A percentile compares a stretch with the other conserved stretches of the same genome.
phyloP scores from a whole-genome alignment of 2,329 filamentous ascomycete genomes.

The Elsinoe fawcettii region DNA sequence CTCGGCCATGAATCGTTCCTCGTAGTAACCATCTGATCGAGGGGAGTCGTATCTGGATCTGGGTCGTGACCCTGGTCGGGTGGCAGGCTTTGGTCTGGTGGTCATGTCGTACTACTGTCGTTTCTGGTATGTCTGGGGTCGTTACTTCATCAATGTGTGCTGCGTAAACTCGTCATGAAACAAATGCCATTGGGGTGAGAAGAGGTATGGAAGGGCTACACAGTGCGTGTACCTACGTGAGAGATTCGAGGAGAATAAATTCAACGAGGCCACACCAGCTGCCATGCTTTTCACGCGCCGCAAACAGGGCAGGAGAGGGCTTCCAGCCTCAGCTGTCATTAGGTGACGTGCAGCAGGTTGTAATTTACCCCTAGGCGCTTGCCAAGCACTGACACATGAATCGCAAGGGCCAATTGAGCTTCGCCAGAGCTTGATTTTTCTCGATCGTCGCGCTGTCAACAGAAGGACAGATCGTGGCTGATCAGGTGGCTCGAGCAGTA shows the following conservation, averaged over 20 bases:
- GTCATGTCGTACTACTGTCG: constrained; percentile 3
- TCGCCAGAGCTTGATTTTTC: constrained; percentile 11
- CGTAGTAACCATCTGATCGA: constrained; percentile 5
- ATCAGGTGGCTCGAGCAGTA: background rate
- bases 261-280: background rate
- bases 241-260: background rate
- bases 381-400: constrained; percentile 9
- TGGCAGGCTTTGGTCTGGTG: constrained; percentile 5
- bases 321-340: constrained; percentile 9
- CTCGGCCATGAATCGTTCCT: constrained; percentile 8
- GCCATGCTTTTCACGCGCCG: background rate
- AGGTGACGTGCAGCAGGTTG: constrained; percentile 5
- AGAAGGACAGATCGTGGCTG: background rate
- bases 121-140: background rate
- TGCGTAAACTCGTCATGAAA: background rate
- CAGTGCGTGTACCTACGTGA: background rate
- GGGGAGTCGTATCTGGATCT: constrained; percentile 9
- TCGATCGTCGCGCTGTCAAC: constrained; percentile 4
- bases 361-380: constrained; percentile 10
- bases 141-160: constrained; percentile 5
- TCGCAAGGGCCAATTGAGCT: constrained; percentile 12
- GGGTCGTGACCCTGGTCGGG: constrained; percentile 1
- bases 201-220: background rate
- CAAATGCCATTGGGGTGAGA: background rate
- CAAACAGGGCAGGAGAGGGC: constrained; percentile 2